These are phyloP conservation scores for Eucalyptus marginata DNA, from an alignment of 345 rosid genomes.

Conservation along the genomic window DNA sequence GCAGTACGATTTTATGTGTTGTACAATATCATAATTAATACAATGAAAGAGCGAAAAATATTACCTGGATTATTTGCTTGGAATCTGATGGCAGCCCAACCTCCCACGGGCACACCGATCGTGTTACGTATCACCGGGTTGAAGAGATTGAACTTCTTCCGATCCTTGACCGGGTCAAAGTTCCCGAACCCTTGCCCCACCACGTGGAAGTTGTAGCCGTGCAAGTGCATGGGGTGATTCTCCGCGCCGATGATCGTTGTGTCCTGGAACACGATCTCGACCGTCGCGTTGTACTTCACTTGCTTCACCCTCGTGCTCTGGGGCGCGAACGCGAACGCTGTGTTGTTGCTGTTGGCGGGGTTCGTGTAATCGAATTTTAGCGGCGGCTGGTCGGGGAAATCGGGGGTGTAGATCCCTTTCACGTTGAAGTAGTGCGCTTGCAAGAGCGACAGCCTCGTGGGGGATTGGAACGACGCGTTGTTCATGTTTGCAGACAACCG, in stretches of 20 bases:
- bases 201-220: constrained; percentile 1
- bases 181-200: constrained; percentile 5
- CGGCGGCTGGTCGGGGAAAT: constrained; percentile 61
- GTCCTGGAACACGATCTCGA: constrained; percentile 11
- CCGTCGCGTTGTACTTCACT: neutral
- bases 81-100: constrained; percentile 19
- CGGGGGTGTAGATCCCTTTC: constrained; percentile 43
- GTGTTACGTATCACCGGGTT: constrained; percentile 7
- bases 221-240: constrained; percentile 9
- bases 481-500: constrained; percentile 63
- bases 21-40: neutral
- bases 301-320: neutral
- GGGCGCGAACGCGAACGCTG: neutral
- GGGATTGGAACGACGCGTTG: constrained; percentile 46
- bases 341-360: neutral
- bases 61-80: constrained; percentile 11
- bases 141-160: neutral
- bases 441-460: constrained; percentile 34
- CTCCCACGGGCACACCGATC: neutral
- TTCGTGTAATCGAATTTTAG: constrained; percentile 55
- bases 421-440: constrained; percentile 46
- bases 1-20: neutral
- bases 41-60: neutral
- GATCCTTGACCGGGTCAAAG: constrained; percentile 1
- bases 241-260: neutral